These are phyloP conservation scores for Lipomyces spencermartinsiae DNA, from an alignment of 805 yeast species.

Conservation along the genomic window DNA sequence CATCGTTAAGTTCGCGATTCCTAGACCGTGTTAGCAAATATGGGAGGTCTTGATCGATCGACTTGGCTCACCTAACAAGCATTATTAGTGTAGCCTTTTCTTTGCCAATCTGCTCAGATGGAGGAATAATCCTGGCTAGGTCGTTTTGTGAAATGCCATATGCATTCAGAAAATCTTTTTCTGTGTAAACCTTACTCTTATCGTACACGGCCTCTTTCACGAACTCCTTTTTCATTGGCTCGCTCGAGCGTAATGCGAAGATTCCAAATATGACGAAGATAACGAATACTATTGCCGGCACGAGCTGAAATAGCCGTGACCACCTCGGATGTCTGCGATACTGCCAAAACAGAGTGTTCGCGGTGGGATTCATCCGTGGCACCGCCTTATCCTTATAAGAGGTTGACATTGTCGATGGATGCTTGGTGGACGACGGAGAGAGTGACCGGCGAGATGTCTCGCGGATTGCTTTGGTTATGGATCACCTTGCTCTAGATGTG, in stretches of 20 bases:
- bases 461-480: no score
- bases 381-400: conserved; percentile 26
- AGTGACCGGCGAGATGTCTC: no score
- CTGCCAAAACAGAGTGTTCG: conserved; percentile 11
- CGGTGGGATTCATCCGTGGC: conserved; percentile 14
- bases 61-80: conserved; percentile 63
- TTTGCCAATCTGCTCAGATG: conserved; percentile 47
- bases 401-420: not conserved
- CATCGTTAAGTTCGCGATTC: conserved; percentile 64
- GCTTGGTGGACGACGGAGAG: conserved; percentile 11
- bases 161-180: conserved; percentile 17
- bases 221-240: not conserved
- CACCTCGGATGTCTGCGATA: conserved; percentile 14
- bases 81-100: conserved; percentile 88
- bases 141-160: conserved; percentile 25
- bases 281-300: conserved; percentile 14
- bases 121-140: conserved; percentile 21
- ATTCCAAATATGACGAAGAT: conserved; percentile 15
- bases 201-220: not conserved
- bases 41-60: not conserved
- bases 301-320: conserved; percentile 14
- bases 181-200: conserved; percentile 13
- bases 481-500: no score
- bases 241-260: conserved; percentile 10
- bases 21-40: conserved; percentile 43